Base-by-base conservation (phyloP, 1,284 basidiomycete species). In the Pulchroboletus neoregius region DNA sequence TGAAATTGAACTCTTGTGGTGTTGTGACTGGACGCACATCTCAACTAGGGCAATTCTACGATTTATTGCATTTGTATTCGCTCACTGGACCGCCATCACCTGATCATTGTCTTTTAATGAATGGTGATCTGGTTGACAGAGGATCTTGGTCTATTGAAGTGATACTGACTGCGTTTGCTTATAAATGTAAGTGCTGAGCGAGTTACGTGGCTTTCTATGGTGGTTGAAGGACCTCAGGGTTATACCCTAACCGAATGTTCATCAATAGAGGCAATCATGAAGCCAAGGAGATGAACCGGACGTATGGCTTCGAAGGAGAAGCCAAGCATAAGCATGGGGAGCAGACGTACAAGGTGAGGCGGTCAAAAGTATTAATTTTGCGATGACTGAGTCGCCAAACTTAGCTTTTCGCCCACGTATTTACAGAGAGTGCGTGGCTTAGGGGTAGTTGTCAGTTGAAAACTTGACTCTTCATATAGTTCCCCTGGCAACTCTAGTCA, bases 71-170 rank as follows among this genome's bases (percentile, higher is more conserved):
- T 72, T 73, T 99, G 12, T 82, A 91, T 57, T 82, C 82, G 6
- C 74, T 96, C 56, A 97, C 95, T 0, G 92, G 91, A 18, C 76
- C 82, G 45, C 94, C 94, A 12, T 84, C 74, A 47, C 80, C 87
- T 47, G 83, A 79, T 26, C 93, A 95, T 58, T 86, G 85, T 58
- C 69, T 96, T 39, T 72, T 95, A 33, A 95, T 96, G 86, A 96
- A 95, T 65, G 94, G 92, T 13, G 94, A 97, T 73, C 85, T 96
- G 49, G 96, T 99, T 33, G 96, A 99, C 68, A 84, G 96, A 51
- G 96, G 95, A 12, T 94, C 90, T 27, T 97, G 94, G 94, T 92
- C 91, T 9, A 88, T 97, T 49, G 96, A 99, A 70, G 94, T 98
- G 48, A 94, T 94, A 45, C 70, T 99, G 51, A 89, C 90, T 8